Conservation (phyloP, 208 protist genomes). For the Leptomonas seymouri region DNA sequence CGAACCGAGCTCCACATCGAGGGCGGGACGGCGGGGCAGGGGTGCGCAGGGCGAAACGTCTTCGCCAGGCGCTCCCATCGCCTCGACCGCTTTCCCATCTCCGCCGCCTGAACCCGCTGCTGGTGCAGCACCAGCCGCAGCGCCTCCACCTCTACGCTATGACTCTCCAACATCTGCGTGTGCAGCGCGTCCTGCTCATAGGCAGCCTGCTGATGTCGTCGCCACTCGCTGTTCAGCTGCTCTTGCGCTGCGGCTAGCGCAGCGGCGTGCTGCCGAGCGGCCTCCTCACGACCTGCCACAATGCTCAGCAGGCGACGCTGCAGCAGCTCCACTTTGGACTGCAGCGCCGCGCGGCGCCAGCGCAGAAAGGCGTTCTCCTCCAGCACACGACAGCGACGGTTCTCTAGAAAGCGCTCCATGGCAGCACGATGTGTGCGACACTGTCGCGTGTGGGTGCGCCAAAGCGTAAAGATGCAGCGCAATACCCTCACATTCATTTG, state of each 20-base stretch:
- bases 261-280: slow-evolving; percentile 11
- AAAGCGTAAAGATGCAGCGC: slow-evolving; percentile 49
- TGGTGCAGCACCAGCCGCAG: slow-evolving; percentile 53
- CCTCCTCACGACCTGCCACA: slow-evolving; percentile 17
- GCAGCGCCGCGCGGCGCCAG: slow-evolving; percentile 67
- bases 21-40: slow-evolving; percentile 42
- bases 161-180: slow-evolving; percentile 69
- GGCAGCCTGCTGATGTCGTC: slow-evolving; percentile 17
- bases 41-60: slow-evolving; percentile 54
- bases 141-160: slow-evolving; percentile 51
- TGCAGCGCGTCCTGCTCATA: slow-evolving; percentile 52
- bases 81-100: slow-evolving; percentile 36
- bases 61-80: slow-evolving; percentile 85
- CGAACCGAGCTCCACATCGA: slow-evolving; percentile 33
- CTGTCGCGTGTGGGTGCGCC: slow-evolving; percentile 44
- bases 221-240: slow-evolving; percentile 23
- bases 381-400: slow-evolving; percentile 33
- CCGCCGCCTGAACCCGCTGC: slow-evolving; percentile 27
- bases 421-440: slow-evolving; percentile 34
- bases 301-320: slow-evolving; percentile 36
- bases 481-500: slow-evolving; percentile 38
- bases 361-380: slow-evolving; percentile 68
- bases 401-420: slow-evolving; percentile 38
- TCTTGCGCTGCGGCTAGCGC: slow-evolving; percentile 22
- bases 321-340: slow-evolving; percentile 42